Conservation (phyloP, 108 stramenopile species). For the Skeletonema menzelii region DNA sequence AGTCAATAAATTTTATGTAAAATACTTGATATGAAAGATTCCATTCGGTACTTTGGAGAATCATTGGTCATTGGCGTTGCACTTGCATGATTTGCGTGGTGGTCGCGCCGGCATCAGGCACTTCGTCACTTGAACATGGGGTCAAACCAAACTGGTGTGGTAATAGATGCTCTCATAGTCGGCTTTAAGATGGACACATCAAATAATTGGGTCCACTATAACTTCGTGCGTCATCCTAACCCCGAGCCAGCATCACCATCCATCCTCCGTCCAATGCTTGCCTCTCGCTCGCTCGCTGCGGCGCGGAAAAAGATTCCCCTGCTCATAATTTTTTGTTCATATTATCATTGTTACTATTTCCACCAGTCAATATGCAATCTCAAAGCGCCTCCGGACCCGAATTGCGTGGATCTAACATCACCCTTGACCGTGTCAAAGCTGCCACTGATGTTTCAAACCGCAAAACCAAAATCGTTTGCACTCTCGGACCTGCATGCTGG, state of each 20-base stretch:
- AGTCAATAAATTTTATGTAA: not conserved
- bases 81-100: not conserved
- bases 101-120: too few species aligned
- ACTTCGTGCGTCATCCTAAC: conserved; percentile 2
- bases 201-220: not conserved
- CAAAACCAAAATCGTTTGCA: conserved; percentile 89
- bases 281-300: too few species aligned
- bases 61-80: not conserved
- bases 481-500: conserved; percentile 91
- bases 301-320: too few species aligned
- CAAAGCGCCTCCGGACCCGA: conserved; percentile 65
- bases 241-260: not conserved
- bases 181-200: too few species aligned
- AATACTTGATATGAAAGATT: not conserved
- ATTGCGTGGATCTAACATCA: conserved; percentile 60
- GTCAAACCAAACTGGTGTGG: not conserved
- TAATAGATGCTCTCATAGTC: not conserved
- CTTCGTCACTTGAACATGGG: too few species aligned
- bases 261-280: not conserved
- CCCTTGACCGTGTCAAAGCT: conserved; percentile 51
- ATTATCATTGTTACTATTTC: conserved; percentile 48
- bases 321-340: conserved; percentile 44
- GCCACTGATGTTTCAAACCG: conserved; percentile 52
- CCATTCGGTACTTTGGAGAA: too few species aligned
- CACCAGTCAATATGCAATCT: conserved; percentile 51